Percentiles rank a stretch among this genome's conserved stretches.
phyloP scores from a whole-genome alignment of 352 stramenopile genomes.

The Globisporangium splendens region DNA sequence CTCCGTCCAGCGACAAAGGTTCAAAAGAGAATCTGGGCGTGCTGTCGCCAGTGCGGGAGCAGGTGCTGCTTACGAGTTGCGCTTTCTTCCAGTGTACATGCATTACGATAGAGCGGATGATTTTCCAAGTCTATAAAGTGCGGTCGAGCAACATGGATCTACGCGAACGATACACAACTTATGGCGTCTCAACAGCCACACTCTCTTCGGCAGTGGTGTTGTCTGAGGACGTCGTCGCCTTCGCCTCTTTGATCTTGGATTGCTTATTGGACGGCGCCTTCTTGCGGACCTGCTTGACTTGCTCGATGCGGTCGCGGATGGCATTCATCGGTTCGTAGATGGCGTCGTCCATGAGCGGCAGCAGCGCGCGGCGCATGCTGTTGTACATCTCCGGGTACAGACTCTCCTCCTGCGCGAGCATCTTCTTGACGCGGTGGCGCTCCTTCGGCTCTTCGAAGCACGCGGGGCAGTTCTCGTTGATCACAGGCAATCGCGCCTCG shows the following conservation, averaged over 20 bases:
- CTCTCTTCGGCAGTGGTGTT: not conserved
- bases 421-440: conserved; percentile 96
- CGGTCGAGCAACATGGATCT: too few relatives aligned
- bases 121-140: too few relatives aligned
- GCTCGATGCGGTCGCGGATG: conserved; percentile 47
- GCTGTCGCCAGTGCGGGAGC: too few relatives aligned
- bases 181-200: not conserved
- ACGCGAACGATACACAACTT: too few relatives aligned
- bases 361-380: conserved; percentile 52
- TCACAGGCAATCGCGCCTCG: conserved; percentile 91
- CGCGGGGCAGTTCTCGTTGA: conserved; percentile 99
- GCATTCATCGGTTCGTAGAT: conserved; percentile 62
- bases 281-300: conserved; percentile 43
- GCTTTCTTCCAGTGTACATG: too few relatives aligned
- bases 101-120: too few relatives aligned
- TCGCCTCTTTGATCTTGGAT: not conserved
- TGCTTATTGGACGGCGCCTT: conserved; percentile 31
- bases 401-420: conserved; percentile 93
- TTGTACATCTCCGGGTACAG: conserved; percentile 89
- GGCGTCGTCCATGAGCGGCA: conserved; percentile 81
- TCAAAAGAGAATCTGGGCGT: too few relatives aligned
- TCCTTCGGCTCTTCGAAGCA: conserved; percentile 99
- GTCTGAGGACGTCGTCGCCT: not conserved
- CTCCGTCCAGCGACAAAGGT: too few relatives aligned
- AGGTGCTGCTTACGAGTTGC: too few relatives aligned